Base-by-base conservation (phyloP, 495 filamentous ascomycete species). In the Recurvomyces mirabilis region DNA sequence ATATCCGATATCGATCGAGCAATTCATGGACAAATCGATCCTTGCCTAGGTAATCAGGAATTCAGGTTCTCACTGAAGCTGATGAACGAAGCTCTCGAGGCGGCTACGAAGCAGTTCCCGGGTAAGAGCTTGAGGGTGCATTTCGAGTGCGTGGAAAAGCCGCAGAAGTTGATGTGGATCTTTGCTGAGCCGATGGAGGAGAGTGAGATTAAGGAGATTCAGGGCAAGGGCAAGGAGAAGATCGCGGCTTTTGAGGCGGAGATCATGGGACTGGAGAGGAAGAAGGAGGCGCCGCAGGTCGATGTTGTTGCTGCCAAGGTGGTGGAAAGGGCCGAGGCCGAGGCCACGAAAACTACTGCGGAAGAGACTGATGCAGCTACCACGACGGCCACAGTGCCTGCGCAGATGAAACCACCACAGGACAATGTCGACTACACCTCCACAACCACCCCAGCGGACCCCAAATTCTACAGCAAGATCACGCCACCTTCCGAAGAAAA, bases 1-100 rank as follows among this genome's bases (percentile, higher is more conserved):
- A 60, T 94, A 12, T 53, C 69, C 1, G 93, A 96, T 55, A 91
- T 99, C 83, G 91, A 99, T 60, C 59, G 66, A 12, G 70, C 83
- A 0, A 57, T 99, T 5, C 91, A 99, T 55, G 87, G 85, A 17
- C 75, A 79, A 41, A 49, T 51, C 3, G 67, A 83, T 51, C 70
- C 68, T 0, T 54, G 59, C 0, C 65, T 94, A 23, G 91, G 93
- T n/a, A 77, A 93, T 55, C 62, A 68, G n/a, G 91, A 99, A 53
- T 96, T 94, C 64, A 79, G 77, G 51, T 41, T 82, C 11, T 93
- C 86, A 64, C 51, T 96, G 41, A 62, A 74, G 12, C 60, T 96
- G 13, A 69, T 94, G 56, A 88, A 93, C 56, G 68, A 84, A 47
- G 58, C 85, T 19, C 60, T 96, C 19, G 68, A 94, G 62, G 75